Conservation (phyloP, 306 rosid genomes). For the Notholithocarpus densiflorus region DNA sequence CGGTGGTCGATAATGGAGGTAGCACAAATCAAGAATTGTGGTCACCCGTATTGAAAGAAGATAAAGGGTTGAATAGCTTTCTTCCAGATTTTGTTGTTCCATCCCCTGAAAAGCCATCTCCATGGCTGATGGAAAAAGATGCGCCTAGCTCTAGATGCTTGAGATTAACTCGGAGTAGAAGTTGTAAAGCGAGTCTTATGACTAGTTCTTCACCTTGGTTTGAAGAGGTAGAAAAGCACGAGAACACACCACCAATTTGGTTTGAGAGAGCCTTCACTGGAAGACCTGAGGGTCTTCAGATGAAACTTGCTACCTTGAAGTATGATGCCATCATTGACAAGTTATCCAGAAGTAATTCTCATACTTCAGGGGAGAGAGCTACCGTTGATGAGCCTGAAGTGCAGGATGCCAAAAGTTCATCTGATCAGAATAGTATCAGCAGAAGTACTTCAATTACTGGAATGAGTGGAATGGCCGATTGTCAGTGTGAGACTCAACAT, state of each 20-base stretch:
- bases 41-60: constrained; percentile 43
- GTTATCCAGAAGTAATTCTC: constrained; percentile 35
- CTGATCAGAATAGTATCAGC: constrained; percentile 27
- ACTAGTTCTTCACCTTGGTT: constrained; percentile 48
- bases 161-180: constrained; percentile 62
- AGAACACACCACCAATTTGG: constrained; percentile 55
- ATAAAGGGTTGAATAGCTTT: constrained; percentile 26
- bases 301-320: constrained; percentile 44
- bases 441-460: constrained; percentile 26
- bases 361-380: constrained; percentile 31
- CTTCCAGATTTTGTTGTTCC: constrained; percentile 35
- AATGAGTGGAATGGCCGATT: constrained; percentile 30
- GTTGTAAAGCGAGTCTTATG: constrained; percentile 70
- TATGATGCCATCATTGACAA: constrained; percentile 34
- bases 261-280: constrained; percentile 57
- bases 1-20: constrained; percentile 36
- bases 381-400: constrained; percentile 26
- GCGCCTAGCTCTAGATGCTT: constrained; percentile 30
- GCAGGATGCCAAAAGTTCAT: constrained; percentile 32
- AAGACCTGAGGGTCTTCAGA: constrained; percentile 54
- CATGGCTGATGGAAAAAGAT: constrained; percentile 34
- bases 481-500: constrained; percentile 25
- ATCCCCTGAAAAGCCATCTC: constrained; percentile 45
- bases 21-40: constrained; percentile 27
- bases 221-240: constrained; percentile 45